These are phyloP conservation scores for Acer yangbiense DNA, from an alignment of 345 rosid species.

Conservation along the genomic window DNA sequence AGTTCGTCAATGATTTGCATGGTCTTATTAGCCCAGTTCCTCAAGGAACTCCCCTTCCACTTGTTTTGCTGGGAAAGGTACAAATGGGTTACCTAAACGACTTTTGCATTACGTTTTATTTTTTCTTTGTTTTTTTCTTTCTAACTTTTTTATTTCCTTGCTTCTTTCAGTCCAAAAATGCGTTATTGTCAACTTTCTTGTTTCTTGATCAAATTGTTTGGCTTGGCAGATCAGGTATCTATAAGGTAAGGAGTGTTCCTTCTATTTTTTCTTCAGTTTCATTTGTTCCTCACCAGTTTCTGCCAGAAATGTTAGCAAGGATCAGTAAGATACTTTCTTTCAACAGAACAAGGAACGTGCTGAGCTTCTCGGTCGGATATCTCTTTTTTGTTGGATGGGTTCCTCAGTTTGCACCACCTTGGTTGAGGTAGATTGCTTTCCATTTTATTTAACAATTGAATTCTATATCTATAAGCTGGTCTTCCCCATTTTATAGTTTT, in stretches of 20 bases:
- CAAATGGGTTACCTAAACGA: background rate
- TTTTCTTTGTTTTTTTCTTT: conserved; percentile 14
- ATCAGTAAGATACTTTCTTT: background rate
- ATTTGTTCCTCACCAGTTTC: conserved; percentile 13
- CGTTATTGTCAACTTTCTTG: conserved; percentile 77
- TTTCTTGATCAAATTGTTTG: conserved; percentile 98
- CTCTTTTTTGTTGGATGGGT: conserved; percentile 93
- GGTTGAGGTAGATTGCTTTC: conserved; percentile 70
- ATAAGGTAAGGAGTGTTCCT: conserved; percentile 56
- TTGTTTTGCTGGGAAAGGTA: conserved; percentile 91
- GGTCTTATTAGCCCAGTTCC: conserved; percentile 85
- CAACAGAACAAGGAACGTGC: conserved; percentile 79
- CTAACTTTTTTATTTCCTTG: conserved; percentile 15
- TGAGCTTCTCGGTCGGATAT: conserved; percentile 77
- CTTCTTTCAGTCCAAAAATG: conserved; percentile 83
- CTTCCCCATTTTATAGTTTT: background rate
- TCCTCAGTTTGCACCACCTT: conserved; percentile 73
- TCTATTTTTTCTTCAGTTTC: background rate
- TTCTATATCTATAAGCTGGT: background rate
- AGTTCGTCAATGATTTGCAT: conserved; percentile 95
- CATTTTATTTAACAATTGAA: conserved; percentile 5
- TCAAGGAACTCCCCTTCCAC: conserved; percentile 88
- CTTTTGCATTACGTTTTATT: background rate
- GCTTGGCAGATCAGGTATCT: conserved; percentile 93
- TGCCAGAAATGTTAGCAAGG: conserved; percentile 8